Evolutionary conservation across 495 filamentous ascomycete genomes (phyloP), one percentile per base, ranked within the genome.

Genomic region (Symbiotaphrina buchneri): DNA sequence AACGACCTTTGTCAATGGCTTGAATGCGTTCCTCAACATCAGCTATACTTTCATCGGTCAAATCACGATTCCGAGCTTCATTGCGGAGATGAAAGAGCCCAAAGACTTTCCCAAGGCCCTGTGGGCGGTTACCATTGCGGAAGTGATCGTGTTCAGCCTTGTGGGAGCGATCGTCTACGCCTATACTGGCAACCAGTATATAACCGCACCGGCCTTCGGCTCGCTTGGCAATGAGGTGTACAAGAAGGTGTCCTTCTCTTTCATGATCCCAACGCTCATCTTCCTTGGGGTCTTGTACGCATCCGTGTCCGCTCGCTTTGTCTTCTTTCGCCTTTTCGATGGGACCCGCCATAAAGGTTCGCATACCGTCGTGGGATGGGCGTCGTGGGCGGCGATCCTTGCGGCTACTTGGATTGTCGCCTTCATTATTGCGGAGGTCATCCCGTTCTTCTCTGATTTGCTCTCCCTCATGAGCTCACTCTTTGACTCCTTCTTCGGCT

Each of bases 31-130:
- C 52, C 53, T 90, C 39, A 91, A 91, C 48, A 90, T 91, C 44
- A 69, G 65, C 49, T 91, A 87, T 49, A 91, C 81, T 5, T 87
- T 91, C 51, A 87, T 91, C 39, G 81, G 81, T 3, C 81, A 91
- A 46, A 91, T 91, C 47, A 91, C 81, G 0, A 58, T 91, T 16
- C 81, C 81, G 2, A 78, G 71, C 41, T 91, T 91, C 56, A 91
- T 91, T 39, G 81, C 81, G 3, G 81, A 91, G 47, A 91, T 91
- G 81, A 71, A 67, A 44, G 64, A 87, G 21, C 81, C 81, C 0
- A 61, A 59, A 34, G 81, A 91, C 39, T 91, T 91, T 47, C 81
- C 78, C 44, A 90, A 90, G 49, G 79, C 81, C 15, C 61, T 91
- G 2, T 87, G 77, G 56, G 76, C 70, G 13, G 79, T 85, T 34